Base-by-base conservation (phyloP, 139 green algal species). In the Haematococcus sp. region DNA sequence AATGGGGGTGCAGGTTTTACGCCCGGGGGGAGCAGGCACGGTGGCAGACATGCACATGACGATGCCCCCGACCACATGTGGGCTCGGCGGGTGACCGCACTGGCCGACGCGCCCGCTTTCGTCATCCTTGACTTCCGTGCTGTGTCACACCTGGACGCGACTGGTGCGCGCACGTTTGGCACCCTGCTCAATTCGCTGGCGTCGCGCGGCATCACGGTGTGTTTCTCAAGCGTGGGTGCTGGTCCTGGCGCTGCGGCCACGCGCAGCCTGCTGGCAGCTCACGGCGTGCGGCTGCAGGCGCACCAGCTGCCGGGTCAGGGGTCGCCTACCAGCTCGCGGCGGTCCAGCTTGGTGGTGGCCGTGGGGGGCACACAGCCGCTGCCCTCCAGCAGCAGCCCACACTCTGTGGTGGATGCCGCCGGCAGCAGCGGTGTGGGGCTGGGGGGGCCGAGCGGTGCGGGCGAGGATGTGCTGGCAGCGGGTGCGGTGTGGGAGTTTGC, bases 121-220 rank as follows among this genome's bases (percentile, higher is more conserved):
- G 17, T 81, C 32, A 81, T 85, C 22, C 74, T 85, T 15, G 75
- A 81, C 71, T 77, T 80, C 88, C 91, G 88, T 74, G 65, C 70
- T 5, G 86, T 94, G 11, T 79, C 87, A n/a, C 88, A 86, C 17
- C 43, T 95, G 70, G 91, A 95, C 44, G 84, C 86, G 5, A 95
- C 91, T 0, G 88, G 87, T 0, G 91, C 91, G 16, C 83, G 85
- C 67, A 93, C 84, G 17, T 89, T 95, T 49, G 78, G 77, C 27
- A 88, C 86, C 25, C 77, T 95, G 46, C 60, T 79, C 20, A 77
- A 30, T 70, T 65, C 43, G 0, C 56, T 84, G 22, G 23, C 11
- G 2, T 34, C 43, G 2, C 19, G 30, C 2, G 68, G 75, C 46
- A 44, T 81, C 3, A n/a, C 51, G 30, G 43, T 59, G 31, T 28